These are phyloP conservation scores for Pseudovirgaria hyperparasitica DNA, from an alignment of 2,329 filamentous ascomycete species.

Conservation along the genomic window DNA sequence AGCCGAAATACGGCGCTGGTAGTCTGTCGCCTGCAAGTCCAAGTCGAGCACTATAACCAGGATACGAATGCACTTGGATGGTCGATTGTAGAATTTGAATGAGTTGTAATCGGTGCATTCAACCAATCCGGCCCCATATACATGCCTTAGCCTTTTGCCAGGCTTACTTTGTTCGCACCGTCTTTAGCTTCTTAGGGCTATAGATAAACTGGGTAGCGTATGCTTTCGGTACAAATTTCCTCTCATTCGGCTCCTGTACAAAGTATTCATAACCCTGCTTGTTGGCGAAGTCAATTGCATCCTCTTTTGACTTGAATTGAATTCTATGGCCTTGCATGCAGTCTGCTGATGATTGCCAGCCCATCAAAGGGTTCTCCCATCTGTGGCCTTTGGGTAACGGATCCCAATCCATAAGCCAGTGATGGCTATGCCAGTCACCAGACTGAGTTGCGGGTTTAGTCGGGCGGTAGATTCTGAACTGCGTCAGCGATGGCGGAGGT, in stretches of 20 bases:
- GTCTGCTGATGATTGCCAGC: slow-evolving; percentile 94
- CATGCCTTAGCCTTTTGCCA: neutral
- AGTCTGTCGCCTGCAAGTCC: too few species aligned
- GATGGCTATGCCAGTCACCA: slow-evolving; percentile 67
- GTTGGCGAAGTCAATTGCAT: slow-evolving; percentile 87
- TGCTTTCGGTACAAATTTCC: slow-evolving; percentile 77
- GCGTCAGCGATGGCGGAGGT: slow-evolving; percentile 1
- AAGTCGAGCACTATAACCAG: too few species aligned
- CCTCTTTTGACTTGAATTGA: slow-evolving; percentile 85
- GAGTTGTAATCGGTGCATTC: too few species aligned
- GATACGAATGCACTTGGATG: too few species aligned
- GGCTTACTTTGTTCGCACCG: slow-evolving; percentile 60
- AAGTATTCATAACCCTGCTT: slow-evolving; percentile 99
- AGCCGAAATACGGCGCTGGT: too few species aligned
- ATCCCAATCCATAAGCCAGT: slow-evolving; percentile 99
- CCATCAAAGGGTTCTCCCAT: slow-evolving; percentile 98
- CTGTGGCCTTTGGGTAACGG: slow-evolving; percentile 81
- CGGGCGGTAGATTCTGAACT: slow-evolving; percentile 72
- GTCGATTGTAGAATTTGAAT: too few species aligned
- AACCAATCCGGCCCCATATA: too few species aligned
- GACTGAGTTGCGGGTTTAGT: slow-evolving; percentile 95
- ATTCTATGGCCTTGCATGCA: slow-evolving; percentile 89
- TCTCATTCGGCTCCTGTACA: slow-evolving; percentile 88
- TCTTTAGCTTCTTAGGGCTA: slow-evolving; percentile 72
- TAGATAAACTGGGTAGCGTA: slow-evolving; percentile 97